Conservation (phyloP, 306 rosid species). For the Prunus fruticosa region DNA sequence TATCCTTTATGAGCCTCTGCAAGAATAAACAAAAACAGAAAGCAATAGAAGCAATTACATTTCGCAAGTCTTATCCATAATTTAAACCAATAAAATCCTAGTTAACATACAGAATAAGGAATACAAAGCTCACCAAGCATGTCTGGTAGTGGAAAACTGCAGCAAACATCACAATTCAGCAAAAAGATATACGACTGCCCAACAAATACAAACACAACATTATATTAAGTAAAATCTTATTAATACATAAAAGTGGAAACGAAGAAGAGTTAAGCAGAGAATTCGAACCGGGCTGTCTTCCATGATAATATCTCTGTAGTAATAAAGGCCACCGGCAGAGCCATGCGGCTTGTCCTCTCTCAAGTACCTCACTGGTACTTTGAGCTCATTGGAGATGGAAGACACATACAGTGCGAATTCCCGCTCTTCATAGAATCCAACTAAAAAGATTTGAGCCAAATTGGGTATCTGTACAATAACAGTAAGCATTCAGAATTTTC, state of each 20-base stretch:
- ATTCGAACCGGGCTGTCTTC: conserved; percentile 81
- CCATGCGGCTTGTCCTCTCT: conserved; percentile 98
- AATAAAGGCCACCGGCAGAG: conserved; percentile 86
- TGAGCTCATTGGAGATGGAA: conserved; percentile 89
- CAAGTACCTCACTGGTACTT: conserved; percentile 95
- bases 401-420: conserved; percentile 87
- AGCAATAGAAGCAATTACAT: neutral
- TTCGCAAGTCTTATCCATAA: neutral
- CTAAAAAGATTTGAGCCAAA: conserved; percentile 77
- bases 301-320: conserved; percentile 82
- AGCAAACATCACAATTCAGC: conserved; percentile 94
- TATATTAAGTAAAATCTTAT: neutral
- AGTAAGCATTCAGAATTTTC: neutral
- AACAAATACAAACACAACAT: conserved; percentile 12
- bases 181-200: conserved; percentile 88
- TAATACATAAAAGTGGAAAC: neutral
- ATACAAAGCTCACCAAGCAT: conserved; percentile 76
- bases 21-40: neutral
- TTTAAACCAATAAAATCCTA: neutral
- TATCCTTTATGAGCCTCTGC: conserved; percentile 46
- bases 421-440: conserved; percentile 96
- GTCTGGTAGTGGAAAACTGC: conserved; percentile 76
- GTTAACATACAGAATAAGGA: neutral
- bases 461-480: conserved; percentile 61
- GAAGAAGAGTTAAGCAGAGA: neutral